These are phyloP conservation scores for Trichoderma brevicompactum DNA, from an alignment of 2,329 filamentous ascomycete genomes.

Conservation along the genomic window DNA sequence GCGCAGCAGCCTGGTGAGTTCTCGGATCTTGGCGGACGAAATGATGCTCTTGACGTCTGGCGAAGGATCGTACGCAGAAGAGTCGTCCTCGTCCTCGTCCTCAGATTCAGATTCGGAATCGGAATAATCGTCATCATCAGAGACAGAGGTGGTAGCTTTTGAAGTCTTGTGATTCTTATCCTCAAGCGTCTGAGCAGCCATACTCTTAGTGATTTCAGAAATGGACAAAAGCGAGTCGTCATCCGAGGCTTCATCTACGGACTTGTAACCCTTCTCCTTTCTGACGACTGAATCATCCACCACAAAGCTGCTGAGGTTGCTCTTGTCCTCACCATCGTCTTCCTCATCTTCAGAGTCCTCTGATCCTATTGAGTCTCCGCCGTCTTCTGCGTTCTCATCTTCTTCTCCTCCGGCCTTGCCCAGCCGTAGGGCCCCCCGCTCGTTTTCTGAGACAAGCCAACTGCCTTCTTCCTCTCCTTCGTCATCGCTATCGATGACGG, in stretches of 20 bases:
- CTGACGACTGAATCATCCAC: conserved; percentile 54
- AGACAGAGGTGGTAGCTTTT: conserved; percentile 12
- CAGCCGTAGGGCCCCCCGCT: conserved; percentile 64
- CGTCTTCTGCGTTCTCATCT: conserved; percentile 86
- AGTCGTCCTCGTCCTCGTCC: conserved; percentile 44
- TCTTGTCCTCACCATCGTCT: conserved; percentile 57
- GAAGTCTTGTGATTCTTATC: conserved; percentile 32
- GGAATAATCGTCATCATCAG: conserved; percentile 37
- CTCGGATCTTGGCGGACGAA: conserved; percentile 88
- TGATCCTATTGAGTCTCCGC: conserved; percentile 75
- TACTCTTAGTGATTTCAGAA: conserved; percentile 44
- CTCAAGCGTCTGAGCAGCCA: conserved; percentile 45
- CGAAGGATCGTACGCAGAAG: conserved; percentile 47
- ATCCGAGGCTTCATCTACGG: conserved; percentile 35
- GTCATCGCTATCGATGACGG: conserved; percentile 69
- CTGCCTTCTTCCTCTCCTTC: conserved; percentile 66
- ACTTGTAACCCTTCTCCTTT: conserved; percentile 40
- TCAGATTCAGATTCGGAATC: conserved; percentile 40
- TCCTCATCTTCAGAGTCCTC: conserved; percentile 68
- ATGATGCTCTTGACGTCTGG: conserved; percentile 54
- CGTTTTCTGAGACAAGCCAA: conserved; percentile 75
- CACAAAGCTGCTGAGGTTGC: conserved; percentile 60
- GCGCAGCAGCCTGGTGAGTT: conserved; percentile 79
- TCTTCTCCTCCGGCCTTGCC: conserved; percentile 83
- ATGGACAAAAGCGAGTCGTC: conserved; percentile 43